Evolutionary conservation across 306 rosid species (phyloP), one percentile per base, ranked within the genome.

Genomic region (Vigna trinervia): DNA sequence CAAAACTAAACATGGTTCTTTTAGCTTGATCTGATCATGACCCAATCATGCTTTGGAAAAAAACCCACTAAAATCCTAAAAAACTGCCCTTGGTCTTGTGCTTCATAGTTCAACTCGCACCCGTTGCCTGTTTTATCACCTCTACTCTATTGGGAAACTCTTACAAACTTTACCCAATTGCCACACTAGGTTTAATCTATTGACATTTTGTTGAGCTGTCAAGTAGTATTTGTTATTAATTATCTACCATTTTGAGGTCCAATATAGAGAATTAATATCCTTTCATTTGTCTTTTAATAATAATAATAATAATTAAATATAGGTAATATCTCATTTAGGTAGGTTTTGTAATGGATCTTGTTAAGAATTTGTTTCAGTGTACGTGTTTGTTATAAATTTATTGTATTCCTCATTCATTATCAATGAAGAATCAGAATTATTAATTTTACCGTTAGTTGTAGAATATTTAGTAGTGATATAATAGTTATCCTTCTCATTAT

Each of bases 181-280:
- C 67, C 46, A 9, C 60, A 12, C 70, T 45, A 36, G 57, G 73
- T 12, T 22, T 10, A n/a, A 23, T 75, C 73, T 69, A 60, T 26
- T 34, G 66, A 74, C 57, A 43, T 62, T 38, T 75, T 79, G 59
- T 38, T 75, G 72, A 56, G 71, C 60, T 78, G 23, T 66, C 71
- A 48, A 65, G 41, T 59, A 57, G 41, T 19, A 10, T 50, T 11
- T 17, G n/a, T 46, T 12, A 46, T 12, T 4, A 46, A 12, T 46
- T 10, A 46, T 46, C 5, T 12, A 12, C n/a, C 12, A 46, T 12
- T 46, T 5, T 46, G n/a, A 46, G n/a, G 0, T n/a, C n/a, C 5
- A 46, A 46, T 12, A 12, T 15, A 46, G 51, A 39, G 11, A 39
- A 39, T 1, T 39, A 39, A 4, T 12, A 12, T 12, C 0, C n/a